phyloP scores from a whole-genome alignment of 495 filamentous ascomycete species.

The Penicillium psychrofluorescens region DNA sequence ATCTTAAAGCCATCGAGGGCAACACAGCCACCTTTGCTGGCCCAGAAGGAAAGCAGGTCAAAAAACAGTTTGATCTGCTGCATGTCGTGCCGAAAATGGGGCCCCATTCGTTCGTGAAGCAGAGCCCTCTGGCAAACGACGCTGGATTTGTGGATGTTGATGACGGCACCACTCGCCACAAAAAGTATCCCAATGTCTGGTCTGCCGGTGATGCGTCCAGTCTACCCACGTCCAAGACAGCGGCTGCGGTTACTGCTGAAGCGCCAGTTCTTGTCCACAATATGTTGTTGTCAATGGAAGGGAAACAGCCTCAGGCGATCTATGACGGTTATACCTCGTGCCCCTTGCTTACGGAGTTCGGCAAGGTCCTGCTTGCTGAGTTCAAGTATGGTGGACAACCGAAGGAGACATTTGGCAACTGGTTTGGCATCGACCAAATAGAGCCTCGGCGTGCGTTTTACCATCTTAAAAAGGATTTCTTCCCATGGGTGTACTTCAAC shows the following conservation, averaged over 20 bases:
- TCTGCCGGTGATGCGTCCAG: slow-evolving; percentile 62
- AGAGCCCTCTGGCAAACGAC: slow-evolving; percentile 48
- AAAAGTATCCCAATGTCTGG: slow-evolving; percentile 59
- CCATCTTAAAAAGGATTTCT: slow-evolving; percentile 65
- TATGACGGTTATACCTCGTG: slow-evolving; percentile 69
- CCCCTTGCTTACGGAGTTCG: slow-evolving; percentile 58
- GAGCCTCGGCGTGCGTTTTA: slow-evolving; percentile 50
- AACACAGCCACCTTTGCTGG: slow-evolving; percentile 47
- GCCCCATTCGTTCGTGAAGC: slow-evolving; percentile 51
- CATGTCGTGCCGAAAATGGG: slow-evolving; percentile 60
- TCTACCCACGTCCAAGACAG: slow-evolving; percentile 62
- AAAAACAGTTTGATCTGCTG: slow-evolving; percentile 50
- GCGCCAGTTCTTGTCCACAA: slow-evolving; percentile 54
- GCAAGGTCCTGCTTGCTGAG: slow-evolving; percentile 61
- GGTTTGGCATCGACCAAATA: slow-evolving; percentile 52
- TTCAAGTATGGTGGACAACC: slow-evolving; percentile 68
- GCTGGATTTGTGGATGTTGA: slow-evolving; percentile 61
- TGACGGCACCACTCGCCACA: slow-evolving; percentile 51
- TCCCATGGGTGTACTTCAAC: slow-evolving; percentile 58
- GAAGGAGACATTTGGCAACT: slow-evolving; percentile 57
- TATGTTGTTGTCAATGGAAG: slow-evolving; percentile 44
- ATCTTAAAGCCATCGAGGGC: slow-evolving; percentile 54
- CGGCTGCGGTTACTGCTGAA: slow-evolving; percentile 58
- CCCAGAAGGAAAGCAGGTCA: slow-evolving; percentile 38
- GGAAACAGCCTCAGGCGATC: slow-evolving; percentile 39